Evolutionary conservation across 768 basidiomycete genomes (phyloP), one percentile per base, ranked within the genome.

Genomic region (Mycena galopus): DNA sequence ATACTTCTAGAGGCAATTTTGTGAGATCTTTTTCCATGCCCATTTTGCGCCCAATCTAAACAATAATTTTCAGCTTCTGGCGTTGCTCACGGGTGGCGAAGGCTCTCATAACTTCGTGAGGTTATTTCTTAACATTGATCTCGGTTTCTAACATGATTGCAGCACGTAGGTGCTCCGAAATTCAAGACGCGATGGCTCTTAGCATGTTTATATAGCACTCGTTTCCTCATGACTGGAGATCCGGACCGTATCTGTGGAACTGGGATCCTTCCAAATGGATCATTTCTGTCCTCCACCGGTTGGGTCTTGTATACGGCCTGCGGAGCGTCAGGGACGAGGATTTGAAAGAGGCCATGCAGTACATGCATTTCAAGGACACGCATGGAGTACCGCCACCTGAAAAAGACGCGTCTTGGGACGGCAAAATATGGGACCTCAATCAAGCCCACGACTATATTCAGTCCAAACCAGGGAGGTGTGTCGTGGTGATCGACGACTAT

Each of bases 261-360:
- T 95, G 93, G 93, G 93, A 95, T 79, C 93, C 94, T 0, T 92
- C 92, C 2, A 94, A 94, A 82, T 94, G 93, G 93, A 86, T 91
- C 51, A 94, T 94, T 50, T 77, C 88, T 25, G 58, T 81, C 6
- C 82, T 94, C 14, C 81, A 90, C 73, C 76, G 74, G 7, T 60
- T 90, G 10, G 88, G 90, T 0, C 78, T 90, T 0, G 88, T 83
- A 1, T 82, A 78, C 8, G 82, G 85, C 47, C 81, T 93, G 19
- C 86, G 90, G 4, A 83, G 86, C 21, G 91, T 88, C 0, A 81
- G 84, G 21, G 73, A 84, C 12, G 78, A 83, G 9, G 92, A 92
- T 73, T 79, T 91, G 55, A 75, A 78, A 9, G 86, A 87, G 37
- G 89, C 90, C 0, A 76, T 79, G 16, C 73, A 77, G 19, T 83